phyloP scores from a whole-genome alignment of 2,329 filamentous ascomycete species.

The Zymoseptoria tritici region DNA sequence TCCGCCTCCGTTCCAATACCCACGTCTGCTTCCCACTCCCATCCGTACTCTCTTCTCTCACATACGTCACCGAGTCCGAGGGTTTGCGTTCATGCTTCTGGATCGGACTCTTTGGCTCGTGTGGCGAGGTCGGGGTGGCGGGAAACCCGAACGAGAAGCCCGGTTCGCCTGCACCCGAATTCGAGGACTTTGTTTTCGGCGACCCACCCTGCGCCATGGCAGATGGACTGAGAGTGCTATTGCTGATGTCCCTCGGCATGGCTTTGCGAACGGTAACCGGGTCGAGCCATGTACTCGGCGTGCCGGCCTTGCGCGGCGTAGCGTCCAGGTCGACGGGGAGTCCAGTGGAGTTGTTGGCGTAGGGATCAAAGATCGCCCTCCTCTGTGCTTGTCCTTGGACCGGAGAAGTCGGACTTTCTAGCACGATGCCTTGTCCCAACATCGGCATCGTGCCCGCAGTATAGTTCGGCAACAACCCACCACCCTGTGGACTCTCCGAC shows the following conservation, averaged over 20 bases:
- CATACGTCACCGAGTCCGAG: slow-evolving; percentile 62
- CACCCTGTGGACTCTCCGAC: neutral
- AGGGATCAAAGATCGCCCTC: slow-evolving; percentile 6
- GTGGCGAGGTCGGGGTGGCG: no score
- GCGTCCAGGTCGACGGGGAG: slow-evolving; percentile 11
- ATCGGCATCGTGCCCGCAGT: slow-evolving; percentile 5
- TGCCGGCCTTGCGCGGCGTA: slow-evolving; percentile 14
- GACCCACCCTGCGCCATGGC: slow-evolving; percentile 39
- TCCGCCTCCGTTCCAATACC: slow-evolving; percentile 62
- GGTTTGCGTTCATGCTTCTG: neutral
- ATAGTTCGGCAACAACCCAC: no score
- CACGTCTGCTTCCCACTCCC: slow-evolving; percentile 52
- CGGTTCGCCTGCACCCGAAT: neutral
- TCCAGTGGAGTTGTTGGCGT: neutral
- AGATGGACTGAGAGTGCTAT: neutral
- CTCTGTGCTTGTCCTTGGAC: slow-evolving; percentile 5
- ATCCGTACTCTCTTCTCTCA: slow-evolving; percentile 53
- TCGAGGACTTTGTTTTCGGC: neutral
- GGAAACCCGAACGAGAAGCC: neutral
- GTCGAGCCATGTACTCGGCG: slow-evolving; percentile 2
- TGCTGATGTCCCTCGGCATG: slow-evolving; percentile 5
- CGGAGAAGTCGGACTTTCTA: slow-evolving; percentile 15
- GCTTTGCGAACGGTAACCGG: slow-evolving; percentile 17
- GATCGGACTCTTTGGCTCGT: neutral
- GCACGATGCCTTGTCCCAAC: slow-evolving; percentile 3